These are phyloP conservation scores for Plasmodium relictum DNA, from an alignment of 169 alveolate genomes.

Conservation along the genomic window DNA sequence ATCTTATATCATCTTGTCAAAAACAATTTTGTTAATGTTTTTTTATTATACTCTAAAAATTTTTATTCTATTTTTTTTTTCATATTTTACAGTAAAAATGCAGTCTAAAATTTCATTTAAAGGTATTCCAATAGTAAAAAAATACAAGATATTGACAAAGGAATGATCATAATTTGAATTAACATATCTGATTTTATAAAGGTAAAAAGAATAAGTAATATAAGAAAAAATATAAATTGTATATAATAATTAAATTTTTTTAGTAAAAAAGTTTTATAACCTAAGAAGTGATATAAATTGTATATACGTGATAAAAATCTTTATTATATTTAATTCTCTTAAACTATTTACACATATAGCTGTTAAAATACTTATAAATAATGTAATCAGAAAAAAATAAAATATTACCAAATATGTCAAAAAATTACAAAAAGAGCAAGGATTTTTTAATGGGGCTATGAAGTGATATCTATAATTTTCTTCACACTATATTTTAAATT, in stretches of 20 bases:
- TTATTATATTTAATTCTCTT: slow-evolving; percentile 30
- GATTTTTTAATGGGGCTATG: slow-evolving; percentile 23
- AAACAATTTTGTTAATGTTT: background rate
- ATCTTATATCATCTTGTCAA: background rate
- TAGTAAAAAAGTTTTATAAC: slow-evolving; percentile 1
- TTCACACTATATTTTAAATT: slow-evolving; percentile 38
- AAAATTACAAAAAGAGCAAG: slow-evolving; percentile 39
- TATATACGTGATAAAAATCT: slow-evolving; percentile 29
- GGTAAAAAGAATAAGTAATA: too few species aligned
- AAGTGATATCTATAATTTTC: slow-evolving; percentile 62
- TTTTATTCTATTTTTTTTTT: background rate
- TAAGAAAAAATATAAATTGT: too few species aligned
- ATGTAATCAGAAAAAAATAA: slow-evolving; percentile 7
- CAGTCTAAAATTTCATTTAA: slow-evolving; percentile 65
- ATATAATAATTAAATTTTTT: background rate
- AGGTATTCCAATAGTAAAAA: slow-evolving; percentile 53
- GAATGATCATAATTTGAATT: slow-evolving; percentile 43
- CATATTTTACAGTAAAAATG: slow-evolving; percentile 19
- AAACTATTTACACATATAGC: slow-evolving; percentile 14
- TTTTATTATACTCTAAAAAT: too few species aligned
- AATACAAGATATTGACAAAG: slow-evolving; percentile 20
- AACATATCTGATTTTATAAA: slow-evolving; percentile 29
- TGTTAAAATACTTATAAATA: slow-evolving; percentile 31
- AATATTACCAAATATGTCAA: slow-evolving; percentile 16
- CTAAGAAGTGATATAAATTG: slow-evolving; percentile 59